These are phyloP conservation scores for Talaromyces sp. DNA, from an alignment of 2,329 filamentous ascomycete species.

Conservation along the genomic window DNA sequence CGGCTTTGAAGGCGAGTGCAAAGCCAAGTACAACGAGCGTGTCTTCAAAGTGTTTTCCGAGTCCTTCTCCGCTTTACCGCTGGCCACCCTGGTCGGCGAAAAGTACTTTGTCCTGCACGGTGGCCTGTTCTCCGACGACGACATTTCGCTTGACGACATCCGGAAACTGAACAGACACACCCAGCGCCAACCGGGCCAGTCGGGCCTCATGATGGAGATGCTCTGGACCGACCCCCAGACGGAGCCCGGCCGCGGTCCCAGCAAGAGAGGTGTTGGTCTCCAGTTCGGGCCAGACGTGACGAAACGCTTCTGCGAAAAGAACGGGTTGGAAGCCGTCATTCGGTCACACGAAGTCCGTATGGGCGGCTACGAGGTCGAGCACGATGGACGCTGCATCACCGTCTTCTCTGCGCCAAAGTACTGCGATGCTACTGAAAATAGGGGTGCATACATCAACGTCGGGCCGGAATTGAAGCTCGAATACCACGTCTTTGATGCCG, in stretches of 20 bases:
- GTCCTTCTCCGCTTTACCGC: conserved; percentile 87
- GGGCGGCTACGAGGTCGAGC: conserved; percentile 98
- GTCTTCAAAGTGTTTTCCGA: conserved; percentile 98
- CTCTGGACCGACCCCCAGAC: conserved; percentile 96
- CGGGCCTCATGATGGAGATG: conserved; percentile 99
- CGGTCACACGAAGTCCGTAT: conserved; percentile 97
- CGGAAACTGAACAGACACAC: conserved; percentile 85
- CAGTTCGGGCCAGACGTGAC: conserved; percentile 97
- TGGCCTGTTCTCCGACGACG: conserved; percentile 92
- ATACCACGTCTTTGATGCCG: conserved; percentile 91
- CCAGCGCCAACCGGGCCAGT: conserved; percentile 88
- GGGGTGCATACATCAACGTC: conserved; percentile 97
- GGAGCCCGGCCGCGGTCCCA: conserved; percentile 78
- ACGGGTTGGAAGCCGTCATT: conserved; percentile 90
- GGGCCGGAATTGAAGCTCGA: conserved; percentile 85
- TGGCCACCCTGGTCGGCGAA: conserved; percentile 85
- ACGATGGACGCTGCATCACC: conserved; percentile 91
- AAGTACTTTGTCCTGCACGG: conserved; percentile 93
- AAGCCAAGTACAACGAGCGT: conserved; percentile 94
- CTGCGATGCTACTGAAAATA: conserved; percentile 96
- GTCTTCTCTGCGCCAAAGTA: conserved; percentile 98
- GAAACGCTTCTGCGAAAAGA: conserved; percentile 93
- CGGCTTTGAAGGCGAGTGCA: conserved; percentile 97
- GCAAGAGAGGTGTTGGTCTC: conserved; percentile 92
- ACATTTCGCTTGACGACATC: conserved; percentile 85